A percentile compares a stretch with the other conserved stretches of the same genome.
Conservation (phyloP, 1,139 yeast genomes). For the Magnusiomyces magnusii region DNA sequence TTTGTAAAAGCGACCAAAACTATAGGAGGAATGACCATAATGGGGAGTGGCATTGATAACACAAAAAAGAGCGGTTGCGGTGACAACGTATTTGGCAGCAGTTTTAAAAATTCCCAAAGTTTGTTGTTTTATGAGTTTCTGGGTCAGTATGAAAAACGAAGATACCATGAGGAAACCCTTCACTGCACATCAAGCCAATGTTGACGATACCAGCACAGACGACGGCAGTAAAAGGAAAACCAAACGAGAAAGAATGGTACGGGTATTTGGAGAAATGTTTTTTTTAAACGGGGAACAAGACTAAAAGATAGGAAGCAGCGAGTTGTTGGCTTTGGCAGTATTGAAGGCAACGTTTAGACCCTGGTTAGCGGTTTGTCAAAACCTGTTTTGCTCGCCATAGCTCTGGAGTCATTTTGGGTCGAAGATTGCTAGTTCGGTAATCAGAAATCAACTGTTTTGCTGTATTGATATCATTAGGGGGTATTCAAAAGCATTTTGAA, state of each 20-base stretch:
- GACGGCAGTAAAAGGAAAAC: conserved; percentile 98
- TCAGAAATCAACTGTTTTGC: conserved; percentile 64
- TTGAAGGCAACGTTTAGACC: conserved; percentile 93
- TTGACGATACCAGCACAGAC: conserved; percentile 94
- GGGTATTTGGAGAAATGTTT: conserved; percentile 35
- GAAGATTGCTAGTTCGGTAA: conserved; percentile 59
- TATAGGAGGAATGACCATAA: conserved; percentile 94
- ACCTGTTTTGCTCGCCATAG: conserved; percentile 88
- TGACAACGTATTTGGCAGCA: conserved; percentile 90
- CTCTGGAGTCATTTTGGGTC: conserved; percentile 57
- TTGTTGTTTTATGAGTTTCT: conserved; percentile 34
- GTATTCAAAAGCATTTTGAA: conserved; percentile 68
- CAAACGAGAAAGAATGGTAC: conserved; percentile 65
- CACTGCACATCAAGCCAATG: conserved; percentile 91
- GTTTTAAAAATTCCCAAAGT: conserved; percentile 71
- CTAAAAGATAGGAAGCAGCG: conserved; percentile 68
- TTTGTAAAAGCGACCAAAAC: conserved; percentile 69
- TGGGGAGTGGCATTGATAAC: conserved; percentile 94
- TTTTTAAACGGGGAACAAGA: conserved; percentile 61
- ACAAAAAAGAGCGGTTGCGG: conserved; percentile 92
- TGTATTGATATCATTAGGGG: conserved; percentile 47
- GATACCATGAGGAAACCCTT: conserved; percentile 82
- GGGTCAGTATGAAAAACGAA: conserved; percentile 51
- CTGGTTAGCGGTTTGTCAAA: conserved; percentile 98
- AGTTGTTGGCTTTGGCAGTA: conserved; percentile 90